A percentile compares a stretch with the other conserved stretches of the same genome.
These are phyloP conservation scores for Garcia nutans DNA, from an alignment of 345 rosid species.

Conservation along the genomic window DNA sequence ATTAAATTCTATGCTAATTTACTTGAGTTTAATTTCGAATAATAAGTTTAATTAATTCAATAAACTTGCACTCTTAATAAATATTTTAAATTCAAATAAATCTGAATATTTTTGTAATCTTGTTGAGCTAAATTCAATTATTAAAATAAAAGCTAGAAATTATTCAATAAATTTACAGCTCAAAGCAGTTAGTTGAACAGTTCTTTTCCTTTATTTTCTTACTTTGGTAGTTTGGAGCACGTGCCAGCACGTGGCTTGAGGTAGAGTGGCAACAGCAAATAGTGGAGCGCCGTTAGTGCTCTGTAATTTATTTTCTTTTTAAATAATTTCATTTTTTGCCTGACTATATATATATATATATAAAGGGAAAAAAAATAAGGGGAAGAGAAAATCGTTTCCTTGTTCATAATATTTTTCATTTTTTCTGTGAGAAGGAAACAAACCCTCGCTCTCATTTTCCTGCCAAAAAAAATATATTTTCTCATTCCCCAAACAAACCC, in stretches of 20 bases:
- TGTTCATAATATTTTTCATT: background rate
- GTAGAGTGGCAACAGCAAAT: background rate
- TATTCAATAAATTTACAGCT: background rate
- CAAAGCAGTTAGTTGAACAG: too few species aligned
- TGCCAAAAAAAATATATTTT: background rate
- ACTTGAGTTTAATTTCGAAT: too few species aligned
- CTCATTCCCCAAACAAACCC: background rate
- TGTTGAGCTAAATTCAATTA: too few species aligned
- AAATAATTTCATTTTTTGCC: too few species aligned
- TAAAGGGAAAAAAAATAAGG: background rate
- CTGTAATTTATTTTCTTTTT: background rate
- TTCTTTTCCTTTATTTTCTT: too few species aligned
- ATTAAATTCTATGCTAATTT: too few species aligned
- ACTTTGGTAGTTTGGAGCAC: background rate
- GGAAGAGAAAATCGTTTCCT: background rate
- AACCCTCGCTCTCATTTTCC: conserved; percentile 2
- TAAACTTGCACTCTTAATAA: too few species aligned
- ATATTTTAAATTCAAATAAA: too few species aligned
- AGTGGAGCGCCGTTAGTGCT: background rate
- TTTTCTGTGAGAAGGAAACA: background rate
- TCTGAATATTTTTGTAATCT: too few species aligned
- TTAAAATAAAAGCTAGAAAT: too few species aligned
- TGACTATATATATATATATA: too few species aligned
- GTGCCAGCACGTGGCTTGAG: background rate
- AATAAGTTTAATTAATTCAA: too few species aligned